Evolutionary conservation across 345 rosid species (phyloP).

Genomic region (Citrus trifoliata): DNA sequence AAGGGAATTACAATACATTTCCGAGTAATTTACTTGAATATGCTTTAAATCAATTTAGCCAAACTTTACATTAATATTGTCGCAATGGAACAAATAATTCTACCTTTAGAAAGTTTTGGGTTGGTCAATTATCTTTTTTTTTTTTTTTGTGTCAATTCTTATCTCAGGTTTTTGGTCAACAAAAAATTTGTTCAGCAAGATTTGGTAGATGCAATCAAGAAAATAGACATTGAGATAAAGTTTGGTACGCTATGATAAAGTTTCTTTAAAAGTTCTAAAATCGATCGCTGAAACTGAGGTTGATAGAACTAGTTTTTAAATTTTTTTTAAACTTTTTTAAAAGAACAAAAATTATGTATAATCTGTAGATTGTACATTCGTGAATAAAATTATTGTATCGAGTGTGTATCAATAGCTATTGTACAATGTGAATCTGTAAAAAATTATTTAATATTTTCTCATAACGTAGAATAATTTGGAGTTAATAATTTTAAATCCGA

Average conservation of each 20-base stretch:
- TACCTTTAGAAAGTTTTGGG: not conserved
- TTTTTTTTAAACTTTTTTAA: too few species aligned
- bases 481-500: too few species aligned
- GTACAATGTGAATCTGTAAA: too few species aligned
- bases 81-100: not conserved
- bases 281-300: too few species aligned
- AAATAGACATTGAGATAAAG: not conserved
- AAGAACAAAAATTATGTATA: too few species aligned
- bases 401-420: too few species aligned
- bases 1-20: not conserved
- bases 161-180: not conserved
- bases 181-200: not conserved
- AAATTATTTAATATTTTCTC: too few species aligned
- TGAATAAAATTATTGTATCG: too few species aligned
- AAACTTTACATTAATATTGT: not conserved
- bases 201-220: not conserved
- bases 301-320: too few species aligned
- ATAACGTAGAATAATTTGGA: too few species aligned
- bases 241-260: not conserved
- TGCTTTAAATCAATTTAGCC: not conserved
- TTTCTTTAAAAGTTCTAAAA: too few species aligned
- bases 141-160: not conserved
- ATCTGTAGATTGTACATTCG: too few species aligned
- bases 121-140: not conserved
- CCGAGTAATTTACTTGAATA: not conserved